Base-by-base conservation (phyloP, 148 eudicot species). In the Nepenthes gracilis region DNA sequence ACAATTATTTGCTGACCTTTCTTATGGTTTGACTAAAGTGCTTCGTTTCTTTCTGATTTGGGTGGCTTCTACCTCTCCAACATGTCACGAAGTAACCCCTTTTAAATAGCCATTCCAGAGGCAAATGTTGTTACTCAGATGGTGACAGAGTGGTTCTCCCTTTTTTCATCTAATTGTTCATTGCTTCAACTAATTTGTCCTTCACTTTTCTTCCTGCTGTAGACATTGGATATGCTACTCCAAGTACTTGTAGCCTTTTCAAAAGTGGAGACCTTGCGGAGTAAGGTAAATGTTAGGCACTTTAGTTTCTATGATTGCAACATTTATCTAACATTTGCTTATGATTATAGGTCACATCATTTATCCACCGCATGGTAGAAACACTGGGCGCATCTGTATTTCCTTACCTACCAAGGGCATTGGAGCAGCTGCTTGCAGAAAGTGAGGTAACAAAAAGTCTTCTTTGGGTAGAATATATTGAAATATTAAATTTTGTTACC, bases 331-430 rank as follows among this genome's bases (percentile, higher is more conserved):
- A 66, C 65, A 55, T 58, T 66, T 12, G 12, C 54, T 50, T 60
- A 10, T 52, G 60, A 11, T 61, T 57, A 54, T 54, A 92, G 98
- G 95, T 93, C 61, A 83, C 89, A 34, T 89, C 99, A 58, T 93
- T 93, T 74, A 77, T 93, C 54, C 99, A 93, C 36, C 89, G 99
- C 43, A 93, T 93, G 97, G 89, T 93, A 72, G 97, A 93, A 58
- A 89, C 84, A 34, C 70, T 93, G 77, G 99, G 99, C 32, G 64
- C 82, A 66, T 79, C 88, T n/a, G 83, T 93, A 65, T 81, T 93
- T 72, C 92, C 99, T 8, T 82, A 81, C 72, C 78, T 93, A 63
- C 97, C 97, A 1, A 86, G 81, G 77, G 91, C 95, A 58, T 70
- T 93, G 80, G 89, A 81, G 75, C 95, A 86, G 71, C 75, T 93